Evolutionary conservation across 2,329 filamentous ascomycete genomes (phyloP).

Genomic region (Diaporthe citrichinensis): DNA sequence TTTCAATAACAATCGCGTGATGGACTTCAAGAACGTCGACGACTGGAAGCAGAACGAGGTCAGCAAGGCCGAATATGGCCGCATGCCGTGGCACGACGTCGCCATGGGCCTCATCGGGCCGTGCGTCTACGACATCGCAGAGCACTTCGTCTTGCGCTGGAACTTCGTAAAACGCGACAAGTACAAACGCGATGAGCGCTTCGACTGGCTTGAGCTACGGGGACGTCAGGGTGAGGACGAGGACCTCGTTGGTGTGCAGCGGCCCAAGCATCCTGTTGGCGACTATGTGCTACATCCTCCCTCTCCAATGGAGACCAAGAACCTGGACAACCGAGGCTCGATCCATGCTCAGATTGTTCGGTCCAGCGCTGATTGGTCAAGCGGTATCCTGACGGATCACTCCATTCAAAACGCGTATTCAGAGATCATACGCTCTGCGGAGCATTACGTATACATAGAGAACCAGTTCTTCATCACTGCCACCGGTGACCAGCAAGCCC

Average conservation of each 20-base stretch:
- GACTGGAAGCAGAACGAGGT: constrained; percentile 96
- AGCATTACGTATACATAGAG: constrained; percentile 97
- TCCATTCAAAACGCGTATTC: constrained; percentile 90
- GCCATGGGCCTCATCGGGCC: constrained; percentile 92
- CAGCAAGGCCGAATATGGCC: constrained; percentile 89
- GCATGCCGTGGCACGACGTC: constrained; percentile 99
- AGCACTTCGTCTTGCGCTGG: constrained; percentile 95
- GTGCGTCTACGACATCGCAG: constrained; percentile 92
- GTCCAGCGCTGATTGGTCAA: constrained; percentile 94
- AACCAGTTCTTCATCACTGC: constrained; percentile 99
- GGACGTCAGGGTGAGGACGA: constrained; percentile 84
- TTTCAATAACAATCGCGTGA: constrained; percentile 96
- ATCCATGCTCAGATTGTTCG: constrained; percentile 89
- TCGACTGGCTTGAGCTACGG: constrained; percentile 87
- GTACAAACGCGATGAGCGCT: constrained; percentile 89
- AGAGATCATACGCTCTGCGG: constrained; percentile 86
- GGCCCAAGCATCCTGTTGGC: constrained; percentile 90
- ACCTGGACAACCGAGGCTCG: constrained; percentile 75
- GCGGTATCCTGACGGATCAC: constrained; percentile 86
- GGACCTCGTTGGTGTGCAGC: constrained; percentile 88
- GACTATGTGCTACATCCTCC: constrained; percentile 88
- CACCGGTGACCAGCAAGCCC: constrained; percentile 87
- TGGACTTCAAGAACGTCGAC: constrained; percentile 92
- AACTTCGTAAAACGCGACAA: constrained; percentile 98
- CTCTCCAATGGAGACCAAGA: constrained; percentile 77